phyloP scores from a whole-genome alignment of 345 rosid genomes.

The Leavenworthia alabamica region DNA sequence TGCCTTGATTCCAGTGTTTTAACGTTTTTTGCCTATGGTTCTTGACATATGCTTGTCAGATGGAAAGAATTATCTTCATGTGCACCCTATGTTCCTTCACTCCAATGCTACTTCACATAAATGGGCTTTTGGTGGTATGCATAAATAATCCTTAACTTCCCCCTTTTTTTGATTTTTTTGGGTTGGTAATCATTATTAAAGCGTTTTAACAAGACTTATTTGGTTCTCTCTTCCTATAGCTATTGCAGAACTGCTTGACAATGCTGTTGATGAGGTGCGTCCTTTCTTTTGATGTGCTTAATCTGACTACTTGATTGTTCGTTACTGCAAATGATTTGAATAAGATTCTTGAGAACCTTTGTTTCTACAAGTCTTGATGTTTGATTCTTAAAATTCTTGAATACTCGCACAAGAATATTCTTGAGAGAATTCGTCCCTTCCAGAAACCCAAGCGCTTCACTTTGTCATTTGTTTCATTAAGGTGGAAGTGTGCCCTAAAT shows the following conservation, averaged over 20 bases:
- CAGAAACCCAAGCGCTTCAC: constrained; percentile 3
- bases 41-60: constrained; percentile 30
- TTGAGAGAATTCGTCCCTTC: constrained; percentile 3
- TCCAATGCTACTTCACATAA: constrained; percentile 98
- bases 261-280: constrained; percentile 86
- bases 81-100: constrained; percentile 96
- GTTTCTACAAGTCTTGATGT: neutral
- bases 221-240: constrained; percentile 46
- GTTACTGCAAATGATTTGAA: constrained; percentile 9
- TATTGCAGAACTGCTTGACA: constrained; percentile 89
- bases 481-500: constrained; percentile 13
- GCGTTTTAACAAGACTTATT: constrained; percentile 14
- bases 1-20: neutral
- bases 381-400: neutral
- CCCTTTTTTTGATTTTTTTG: neutral
- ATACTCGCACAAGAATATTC: neutral
- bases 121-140: constrained; percentile 98
- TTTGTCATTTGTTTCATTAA: constrained; percentile 1
- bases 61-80: constrained; percentile 75
- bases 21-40: too few species aligned
- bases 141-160: neutral
- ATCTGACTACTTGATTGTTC: constrained; percentile 13
- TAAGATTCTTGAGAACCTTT: neutral
- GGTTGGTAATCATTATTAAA: neutral
- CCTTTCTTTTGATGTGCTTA: neutral